Conservation (phyloP, 306 rosid species). For the Astragalus glycyphyllos region DNA sequence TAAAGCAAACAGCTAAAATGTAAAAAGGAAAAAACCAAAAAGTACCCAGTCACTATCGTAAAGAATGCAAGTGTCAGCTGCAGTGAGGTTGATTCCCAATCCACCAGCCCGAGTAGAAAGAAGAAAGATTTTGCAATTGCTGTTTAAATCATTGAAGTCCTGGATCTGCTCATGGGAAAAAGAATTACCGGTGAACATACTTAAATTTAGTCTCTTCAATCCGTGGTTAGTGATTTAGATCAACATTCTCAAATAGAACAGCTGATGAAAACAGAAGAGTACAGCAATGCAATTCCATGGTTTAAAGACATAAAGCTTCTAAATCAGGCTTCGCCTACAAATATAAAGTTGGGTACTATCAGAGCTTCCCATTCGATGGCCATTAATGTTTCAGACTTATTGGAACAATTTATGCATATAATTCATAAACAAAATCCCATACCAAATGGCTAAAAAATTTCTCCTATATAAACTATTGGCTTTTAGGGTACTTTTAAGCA, state of each 20-base stretch:
- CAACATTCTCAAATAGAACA: not conserved
- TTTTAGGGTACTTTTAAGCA: not conserved
- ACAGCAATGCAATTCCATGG: not conserved
- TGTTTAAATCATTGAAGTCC: conserved; percentile 72
- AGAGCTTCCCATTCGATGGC: not conserved
- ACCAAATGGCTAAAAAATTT: not conserved
- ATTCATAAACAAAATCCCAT: not conserved
- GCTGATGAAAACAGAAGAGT: conserved; percentile 20
- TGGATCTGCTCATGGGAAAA: conserved; percentile 60
- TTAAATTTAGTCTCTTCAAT: conserved; percentile 12
- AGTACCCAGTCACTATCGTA: conserved; percentile 99
- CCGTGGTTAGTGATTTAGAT: not conserved
- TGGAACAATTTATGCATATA: not conserved
- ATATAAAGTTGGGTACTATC: not conserved
- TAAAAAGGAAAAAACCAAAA: conserved; percentile 9
- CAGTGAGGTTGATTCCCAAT: conserved; percentile 94
- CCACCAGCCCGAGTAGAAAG: conserved; percentile 99
- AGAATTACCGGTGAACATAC: conserved; percentile 27
- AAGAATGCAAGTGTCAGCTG: conserved; percentile 96
- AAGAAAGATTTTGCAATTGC: conserved; percentile 73
- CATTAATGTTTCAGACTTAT: conserved; percentile 4
- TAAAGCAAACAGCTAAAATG: conserved; percentile 14
- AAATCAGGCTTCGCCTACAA: not conserved
- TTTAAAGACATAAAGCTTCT: not conserved
- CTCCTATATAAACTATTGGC: not conserved